Evolutionary conservation across 1,139 yeast species (phyloP), one percentile per base, ranked within the genome.

Genomic region (Candida mesenterica): DNA sequence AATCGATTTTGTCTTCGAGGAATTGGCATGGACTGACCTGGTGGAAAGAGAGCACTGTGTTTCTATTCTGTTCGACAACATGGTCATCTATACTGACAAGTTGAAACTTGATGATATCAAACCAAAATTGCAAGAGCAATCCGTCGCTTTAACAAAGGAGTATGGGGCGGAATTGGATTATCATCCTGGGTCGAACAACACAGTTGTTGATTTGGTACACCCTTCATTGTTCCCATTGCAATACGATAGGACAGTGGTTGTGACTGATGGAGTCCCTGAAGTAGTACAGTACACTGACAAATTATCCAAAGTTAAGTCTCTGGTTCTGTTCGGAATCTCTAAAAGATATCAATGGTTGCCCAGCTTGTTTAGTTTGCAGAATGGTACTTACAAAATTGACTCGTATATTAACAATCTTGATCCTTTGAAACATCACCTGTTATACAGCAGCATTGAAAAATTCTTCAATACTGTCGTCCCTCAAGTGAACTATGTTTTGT

Each of bases 381-480:
- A 48, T 26, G 29, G 41, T 37, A 20, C 31, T 10, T 58, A 41
- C 32, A 43, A 45, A 17, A 50, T 64, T 30, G 36, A 35, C 3
- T 63, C 72, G 2, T 68, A 66, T 40, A 67, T 68, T 43, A 68
- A 68, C 45, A 68, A 68, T 41, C 54, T 68, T 40, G 65, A 68
- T 37, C 72, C 72, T 18, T 39, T 37, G 2, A 39, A 49, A 27
- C 45, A 47, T 42, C 30, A 45, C 12, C 45, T 41, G 0, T 44
- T 68, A 16, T 68, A 68, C 39, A 28, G 30, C 2, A 38, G 52
- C 2, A 62, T 68, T 37, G 65, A 48, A 14, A 37, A 47, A 1
- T 49, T 67, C 3, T 65, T 68, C 44, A 56, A 58, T 31, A 28
- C 31, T 1, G 48, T 52, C 4, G 28, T 61, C 6, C 68, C 69